Evolutionary conservation across 2,329 filamentous ascomycete species (phyloP).

Genomic region (Emydomyces testavorans): DNA sequence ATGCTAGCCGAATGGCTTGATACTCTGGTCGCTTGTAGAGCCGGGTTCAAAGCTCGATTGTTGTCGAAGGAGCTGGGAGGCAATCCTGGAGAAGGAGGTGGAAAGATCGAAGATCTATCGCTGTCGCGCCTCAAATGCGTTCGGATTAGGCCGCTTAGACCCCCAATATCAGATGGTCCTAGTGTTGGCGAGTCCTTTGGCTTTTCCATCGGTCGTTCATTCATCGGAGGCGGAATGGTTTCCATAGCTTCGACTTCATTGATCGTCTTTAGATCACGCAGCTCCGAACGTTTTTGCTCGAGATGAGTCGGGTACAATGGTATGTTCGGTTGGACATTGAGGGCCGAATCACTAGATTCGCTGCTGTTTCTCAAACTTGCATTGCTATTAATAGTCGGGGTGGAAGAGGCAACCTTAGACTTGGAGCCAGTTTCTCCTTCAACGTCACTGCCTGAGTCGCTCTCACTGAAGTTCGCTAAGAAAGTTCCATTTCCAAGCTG

Average conservation of each 20-base stretch:
- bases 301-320: conserved; percentile 23
- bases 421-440: conserved; percentile 22
- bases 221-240: conserved; percentile 11
- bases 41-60: conserved; percentile 21
- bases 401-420: conserved; percentile 20
- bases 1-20: conserved; percentile 40
- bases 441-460: conserved; percentile 31
- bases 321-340: conserved; percentile 18
- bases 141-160: conserved; percentile 68
- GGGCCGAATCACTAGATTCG: conserved; percentile 19
- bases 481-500: conserved; percentile 24
- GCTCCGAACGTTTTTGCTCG: conserved; percentile 30
- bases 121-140: conserved; percentile 76
- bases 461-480: conserved; percentile 28
- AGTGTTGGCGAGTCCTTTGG: conserved; percentile 64
- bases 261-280: conserved; percentile 32
- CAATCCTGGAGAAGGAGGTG: conserved; percentile 35
- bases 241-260: conserved; percentile 25
- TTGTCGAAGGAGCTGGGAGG: conserved; percentile 27
- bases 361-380: conserved; percentile 28
- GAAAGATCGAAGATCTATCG: conserved; percentile 68
- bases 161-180: conserved; percentile 45
- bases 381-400: conserved; percentile 25
- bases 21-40: conserved; percentile 23
- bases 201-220: conserved; percentile 7